Conservation (phyloP, 73 alveolate species). For the Stentor roeselii region DNA sequence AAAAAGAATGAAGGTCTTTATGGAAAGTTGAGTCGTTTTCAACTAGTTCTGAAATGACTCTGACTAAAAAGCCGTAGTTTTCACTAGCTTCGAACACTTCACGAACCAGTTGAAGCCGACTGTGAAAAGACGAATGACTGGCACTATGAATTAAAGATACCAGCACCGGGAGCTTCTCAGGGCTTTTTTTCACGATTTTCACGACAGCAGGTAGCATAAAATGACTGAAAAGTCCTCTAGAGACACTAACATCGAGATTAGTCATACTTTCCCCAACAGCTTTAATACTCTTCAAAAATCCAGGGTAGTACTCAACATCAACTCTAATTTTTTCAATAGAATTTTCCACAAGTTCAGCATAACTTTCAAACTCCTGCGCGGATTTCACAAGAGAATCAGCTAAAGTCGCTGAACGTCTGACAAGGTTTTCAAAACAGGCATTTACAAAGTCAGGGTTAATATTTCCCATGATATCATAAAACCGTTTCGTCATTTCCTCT, state of each 20-base stretch:
- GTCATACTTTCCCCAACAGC: conserved; percentile 3
- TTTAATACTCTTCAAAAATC: not conserved
- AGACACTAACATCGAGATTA: not conserved
- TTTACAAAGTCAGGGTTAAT: not conserved
- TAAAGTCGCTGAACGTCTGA: not conserved
- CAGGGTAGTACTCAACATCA: not conserved
- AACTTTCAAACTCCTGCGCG: conserved; percentile 16
- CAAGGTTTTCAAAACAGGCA: conserved; percentile 14
- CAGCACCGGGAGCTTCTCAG: not conserved
- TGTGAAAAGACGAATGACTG: not conserved
- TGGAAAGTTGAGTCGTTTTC: not conserved
- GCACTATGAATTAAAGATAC: not conserved
- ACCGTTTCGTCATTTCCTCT: not conserved
- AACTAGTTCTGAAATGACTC: conserved; percentile 12
- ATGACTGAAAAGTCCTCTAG: not conserved
- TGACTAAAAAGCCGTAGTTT: not conserved
- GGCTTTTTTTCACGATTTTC: not conserved
- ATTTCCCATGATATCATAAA: not conserved
- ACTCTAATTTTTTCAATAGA: conserved; percentile 5
- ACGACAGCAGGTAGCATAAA: not conserved
- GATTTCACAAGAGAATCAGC: not conserved
- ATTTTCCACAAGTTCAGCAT: not conserved
- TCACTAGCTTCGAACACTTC: not conserved
- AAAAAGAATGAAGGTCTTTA: conserved; percentile 14
- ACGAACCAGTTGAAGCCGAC: not conserved